Percentiles rank a stretch among this genome's conserved stretches.
Evolutionary conservation across 2,329 filamentous ascomycete species (phyloP).

Genomic region (Ceratocystis colombiana): DNA sequence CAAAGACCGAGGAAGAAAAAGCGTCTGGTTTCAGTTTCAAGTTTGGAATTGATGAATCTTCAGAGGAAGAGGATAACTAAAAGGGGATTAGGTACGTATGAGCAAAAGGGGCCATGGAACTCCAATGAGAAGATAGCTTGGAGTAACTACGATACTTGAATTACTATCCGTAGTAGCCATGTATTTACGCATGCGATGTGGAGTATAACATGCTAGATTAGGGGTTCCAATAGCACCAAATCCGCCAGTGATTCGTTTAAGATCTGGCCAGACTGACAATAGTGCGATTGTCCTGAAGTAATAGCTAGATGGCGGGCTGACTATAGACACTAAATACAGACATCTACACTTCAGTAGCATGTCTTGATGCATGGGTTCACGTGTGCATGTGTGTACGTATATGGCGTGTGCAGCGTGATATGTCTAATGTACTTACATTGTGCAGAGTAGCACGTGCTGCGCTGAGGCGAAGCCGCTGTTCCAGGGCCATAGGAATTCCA

Average conservation of each 20-base stretch:
- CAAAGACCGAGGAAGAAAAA: constrained; percentile 31
- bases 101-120: background rate
- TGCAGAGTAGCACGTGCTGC: background rate
- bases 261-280: no score
- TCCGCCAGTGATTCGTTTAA: no score
- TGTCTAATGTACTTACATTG: no score
- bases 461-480: background rate
- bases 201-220: no score
- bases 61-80: constrained; percentile 22
- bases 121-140: background rate
- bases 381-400: background rate
- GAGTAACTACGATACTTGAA: background rate
- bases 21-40: constrained; percentile 44
- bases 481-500: background rate
- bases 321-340: background rate
- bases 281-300: no score
- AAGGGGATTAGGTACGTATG: background rate
- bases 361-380: background rate
- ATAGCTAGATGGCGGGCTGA: background rate
- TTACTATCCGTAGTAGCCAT: background rate
- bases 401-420: background rate
- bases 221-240: no score
- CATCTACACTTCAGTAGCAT: background rate
- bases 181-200: no score
- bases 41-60: constrained; percentile 40